These are phyloP conservation scores for Leccinum solheimii DNA, from an alignment of 1,284 basidiomycete species.

Conservation along the genomic window DNA sequence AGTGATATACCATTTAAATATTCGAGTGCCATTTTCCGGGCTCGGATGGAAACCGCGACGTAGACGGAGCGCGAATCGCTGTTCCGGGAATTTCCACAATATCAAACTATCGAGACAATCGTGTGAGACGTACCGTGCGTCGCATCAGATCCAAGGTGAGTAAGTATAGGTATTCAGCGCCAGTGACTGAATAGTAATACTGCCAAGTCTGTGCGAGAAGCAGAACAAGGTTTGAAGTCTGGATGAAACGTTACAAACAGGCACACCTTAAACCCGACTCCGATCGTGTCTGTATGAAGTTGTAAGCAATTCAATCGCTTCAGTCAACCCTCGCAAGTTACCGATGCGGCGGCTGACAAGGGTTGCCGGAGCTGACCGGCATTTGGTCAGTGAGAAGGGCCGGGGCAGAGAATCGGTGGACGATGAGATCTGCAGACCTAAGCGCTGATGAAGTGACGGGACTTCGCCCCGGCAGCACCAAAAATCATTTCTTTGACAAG, in stretches of 20 bases:
- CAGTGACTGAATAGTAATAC: not conserved
- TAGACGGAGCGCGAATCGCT: not conserved
- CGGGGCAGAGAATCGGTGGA: not conserved
- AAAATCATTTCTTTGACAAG: not conserved
- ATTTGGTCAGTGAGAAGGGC: not conserved
- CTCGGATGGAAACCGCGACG: constrained; percentile 18
- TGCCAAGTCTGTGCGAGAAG: not conserved
- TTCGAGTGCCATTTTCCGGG: constrained; percentile 11
- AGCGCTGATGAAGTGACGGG: not conserved
- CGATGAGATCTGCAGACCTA: not conserved
- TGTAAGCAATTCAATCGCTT: constrained; percentile 33
- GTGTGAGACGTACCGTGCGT: constrained; percentile 16
- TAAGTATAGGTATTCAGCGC: constrained; percentile 4
- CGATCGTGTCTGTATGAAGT: constrained; percentile 5
- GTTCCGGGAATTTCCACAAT: not conserved
- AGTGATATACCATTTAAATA: not conserved
- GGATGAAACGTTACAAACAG: constrained; percentile 11
- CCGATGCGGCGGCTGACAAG: constrained; percentile 2
- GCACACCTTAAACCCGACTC: constrained; percentile 30
- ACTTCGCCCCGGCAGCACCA: not conserved
- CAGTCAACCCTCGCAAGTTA: constrained; percentile 19
- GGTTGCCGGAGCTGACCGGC: constrained; percentile 5
- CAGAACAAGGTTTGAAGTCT: constrained; percentile 26
- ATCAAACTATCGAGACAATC: constrained; percentile 1
- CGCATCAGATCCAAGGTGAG: constrained; percentile 1